Evolutionary conservation across 2,329 filamentous ascomycete genomes (phyloP), one percentile per base, ranked within the genome.

Genomic region (Penicillium sp.): DNA sequence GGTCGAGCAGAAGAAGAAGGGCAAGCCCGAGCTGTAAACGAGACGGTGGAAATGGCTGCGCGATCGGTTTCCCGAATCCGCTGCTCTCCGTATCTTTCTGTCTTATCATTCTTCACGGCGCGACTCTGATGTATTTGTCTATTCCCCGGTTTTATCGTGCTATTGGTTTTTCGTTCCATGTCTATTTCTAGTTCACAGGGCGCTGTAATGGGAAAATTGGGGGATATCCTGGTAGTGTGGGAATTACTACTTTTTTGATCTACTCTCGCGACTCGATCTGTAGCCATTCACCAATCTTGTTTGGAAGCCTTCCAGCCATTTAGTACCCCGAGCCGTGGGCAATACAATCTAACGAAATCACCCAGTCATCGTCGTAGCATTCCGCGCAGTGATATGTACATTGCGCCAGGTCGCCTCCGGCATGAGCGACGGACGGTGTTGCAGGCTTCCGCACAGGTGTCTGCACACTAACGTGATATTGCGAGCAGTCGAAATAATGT

Each of bases 1-100:
- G 85, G 91, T 95, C 50, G 91, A 96, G 77, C 89, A 95, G 78
- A 95, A 95, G 88, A 96, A 96, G 88, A 90, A 90, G 79, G 86
- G 81, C 70, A 84, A 84, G 77, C 69, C 69, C 27, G 73, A 71
- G 41, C 63, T 63, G 50, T 71, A 65, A 64, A 60, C 31, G 24
- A 28, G 33, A 10, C 11, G 36, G 13, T 35, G 31, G 28, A 48
- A 40, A 45, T 48, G 39, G 45, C 40, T 16, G 38, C 38, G n/a
- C 22, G 27, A 24, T 41, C 5, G 18, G 35, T 18, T 36, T 20
- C 9, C 20, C 22, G 50, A 31, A 45, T 31, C 46, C n/a, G 45
- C 41, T 49, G 20, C 50, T 30, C 27, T 53, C 40, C 38, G 45
- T 30, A 33, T 43, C 38, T 40, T 44, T 50, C 51, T 46, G 53